Conservation (phyloP, 106 monocot genomes). For the Dendrobium catenatum region DNA sequence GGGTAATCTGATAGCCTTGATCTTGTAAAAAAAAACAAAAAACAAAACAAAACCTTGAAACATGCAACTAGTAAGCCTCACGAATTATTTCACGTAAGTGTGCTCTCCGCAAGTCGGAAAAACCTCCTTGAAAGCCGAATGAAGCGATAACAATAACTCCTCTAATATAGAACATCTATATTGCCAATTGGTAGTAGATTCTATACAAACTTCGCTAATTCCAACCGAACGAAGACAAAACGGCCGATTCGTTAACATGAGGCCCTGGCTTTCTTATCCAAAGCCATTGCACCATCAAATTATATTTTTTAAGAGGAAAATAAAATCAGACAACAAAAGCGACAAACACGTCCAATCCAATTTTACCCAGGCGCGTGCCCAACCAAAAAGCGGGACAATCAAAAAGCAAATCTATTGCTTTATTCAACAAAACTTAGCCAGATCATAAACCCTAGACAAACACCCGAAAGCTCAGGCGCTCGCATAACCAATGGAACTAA, state of each 20-base stretch:
- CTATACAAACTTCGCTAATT: neutral
- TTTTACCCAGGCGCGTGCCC: neutral
- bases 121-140: neutral
- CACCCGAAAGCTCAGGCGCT: neutral
- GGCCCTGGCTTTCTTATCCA: neutral
- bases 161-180: neutral
- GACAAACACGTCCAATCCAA: neutral
- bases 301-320: neutral
- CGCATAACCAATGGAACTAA: neutral
- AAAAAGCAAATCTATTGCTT: neutral
- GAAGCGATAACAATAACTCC: neutral
- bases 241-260: neutral
- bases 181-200: neutral
- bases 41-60: neutral
- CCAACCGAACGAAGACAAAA: neutral
- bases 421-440: neutral
- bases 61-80: neutral
- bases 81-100: neutral
- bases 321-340: neutral
- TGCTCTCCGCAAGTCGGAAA: neutral
- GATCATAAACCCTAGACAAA: neutral
- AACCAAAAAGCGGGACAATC: neutral
- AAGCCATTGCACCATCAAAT: neutral
- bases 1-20: neutral
- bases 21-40: neutral